Evolutionary conservation across 345 rosid species (phyloP), one percentile per base, ranked within the genome.

Genomic region (Eucalyptus coolabah): DNA sequence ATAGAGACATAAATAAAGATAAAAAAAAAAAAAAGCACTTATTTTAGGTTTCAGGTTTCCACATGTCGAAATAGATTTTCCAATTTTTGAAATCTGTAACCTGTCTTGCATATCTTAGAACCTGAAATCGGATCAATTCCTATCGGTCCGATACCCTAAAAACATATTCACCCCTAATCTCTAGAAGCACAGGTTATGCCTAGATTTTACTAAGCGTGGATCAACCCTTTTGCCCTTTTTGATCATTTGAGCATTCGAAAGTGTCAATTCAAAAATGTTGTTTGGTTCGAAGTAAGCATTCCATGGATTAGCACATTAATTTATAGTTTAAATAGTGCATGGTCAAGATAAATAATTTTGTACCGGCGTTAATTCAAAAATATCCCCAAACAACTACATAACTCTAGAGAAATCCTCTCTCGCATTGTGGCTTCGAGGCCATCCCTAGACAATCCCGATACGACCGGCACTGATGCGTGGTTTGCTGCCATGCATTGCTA

Each of bases 21-120:
- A 7, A 19, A 53, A 8, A 3, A 8, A 51, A 51, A 51, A 53
- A 7, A n/a, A n/a, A n/a, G n/a, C n/a, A 7, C 23, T 21, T 21
- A 21, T 53, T 53, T 53, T 53, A 53, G 1, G 3, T 21, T 53
- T 19, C 0, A 1, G 26, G 11, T 53, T 53, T 16, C 1, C 19
- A 50, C 1, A 1, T 15, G 0, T 19, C 0, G 0, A 8, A 53
- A 53, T 53, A 4, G 5, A 21, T 19, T 53, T 51, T 53, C 2
- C 0, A 21, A 53, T 53, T 53, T 53, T 21, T 53, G 10, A 53
- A 53, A 53, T 21, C 0, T 21, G 11, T 1, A 53, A 53, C 26
- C 0, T 21, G 2, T 0, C 2, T 8, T 21, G 5, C 10, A 53
- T 53, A 53, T 53, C 11, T 2, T 53, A 21, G 0, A 53, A 8